Base-by-base conservation (phyloP, 176 grass and related monocot species). In the Chrysopogon serrulatus region DNA sequence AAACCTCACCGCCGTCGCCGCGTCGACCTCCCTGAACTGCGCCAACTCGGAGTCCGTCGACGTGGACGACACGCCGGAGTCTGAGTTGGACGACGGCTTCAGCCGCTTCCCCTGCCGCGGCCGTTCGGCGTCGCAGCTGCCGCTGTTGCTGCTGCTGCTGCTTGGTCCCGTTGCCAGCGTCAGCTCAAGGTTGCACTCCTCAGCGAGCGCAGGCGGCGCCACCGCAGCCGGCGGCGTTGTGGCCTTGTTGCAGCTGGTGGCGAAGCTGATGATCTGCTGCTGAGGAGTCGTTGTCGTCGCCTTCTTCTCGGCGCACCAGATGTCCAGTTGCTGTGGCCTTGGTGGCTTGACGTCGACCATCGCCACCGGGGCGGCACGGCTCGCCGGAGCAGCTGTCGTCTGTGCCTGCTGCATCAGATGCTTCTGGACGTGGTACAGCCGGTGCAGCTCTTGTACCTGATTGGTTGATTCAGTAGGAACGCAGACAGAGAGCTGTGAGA, bases 361-460 rank as follows among this genome's bases (percentile, higher is more conserved):
- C 21, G 67, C 35, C 21, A 9, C 23, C 39, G 57, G 23, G 10
- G 45, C 45, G 68, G 48, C 24, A 47, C 54, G 66, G 21, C 45
- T 64, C n/a, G 27, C 24, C 12, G n/a, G 5, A 8, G 27, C 3
- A 15, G 41, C 2, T 3, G 18, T 12, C 36, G 14, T 43, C 26
- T 19, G 28, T 17, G 70, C 41, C 42, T 30, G 43, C 70, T 48
- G 3, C 93, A 88, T 95, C 51, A 92, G 10, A 2, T 81, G 79
- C 56, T 81, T 89, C 79, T 92, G 93, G 41, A 92, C 85, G 19
- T 63, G 70, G 65, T 92, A 95, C n/a, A 95, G 6, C 31, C 88
- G 82, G 79, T 95, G 93, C 83, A 95, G 19, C 56, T 95, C 90
- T 34, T 92, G 87, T 12, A 95, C 93, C 93, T 95, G 87, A 10